Base-by-base conservation (phyloP, 768 basidiomycete genomes). In the Kwoniella heveanensis region DNA sequence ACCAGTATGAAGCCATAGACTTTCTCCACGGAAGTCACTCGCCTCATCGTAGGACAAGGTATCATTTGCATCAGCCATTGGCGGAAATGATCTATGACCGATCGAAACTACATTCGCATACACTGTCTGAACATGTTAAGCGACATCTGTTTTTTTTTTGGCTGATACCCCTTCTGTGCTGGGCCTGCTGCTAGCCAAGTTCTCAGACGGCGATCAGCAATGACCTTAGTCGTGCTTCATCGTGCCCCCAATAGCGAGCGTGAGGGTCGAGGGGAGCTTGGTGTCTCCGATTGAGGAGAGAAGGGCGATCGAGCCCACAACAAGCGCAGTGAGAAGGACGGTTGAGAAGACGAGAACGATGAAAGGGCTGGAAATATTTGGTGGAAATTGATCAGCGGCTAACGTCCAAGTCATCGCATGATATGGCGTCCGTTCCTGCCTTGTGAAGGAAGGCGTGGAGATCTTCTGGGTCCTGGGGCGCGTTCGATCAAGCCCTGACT, bases 221-320 rank as follows among this genome's bases (percentile, higher is more conserved):
- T n/a, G 39, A 5, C 2, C 50, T 61, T 67, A 77, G 64, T 74
- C 72, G 37, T 72, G 52, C 67, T 77, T 77, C 29, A 63, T 62
- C 12, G 65, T 54, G 32, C 58, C 58, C 0, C 72, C 67, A 12
- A 77, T 60, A 19, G 72, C 70, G 24, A 77, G 60, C 10, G 68
- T 77, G 57, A 77, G 54, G 47, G 75, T 77, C 13, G 69, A 71
- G 15, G 75, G 75, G n/a, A 77, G 59, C 58, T 74, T 74, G 17
- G 73, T 70, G 39, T 77, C 75, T 8, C 75, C 75, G 22, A 77
- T 69, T 2, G 70, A 52, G 24, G 51, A 62, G 32, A 77, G 49
- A n/a, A 77, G 60, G 8, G 64, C 57, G 59, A 77, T 65, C 22
- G 65, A 67, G 19, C 75, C 75, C 27, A 71, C 57, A 2, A 68